Base-by-base conservation (phyloP, 1,284 basidiomycete genomes). In the Ustanciosporium gigantosporum region DNA sequence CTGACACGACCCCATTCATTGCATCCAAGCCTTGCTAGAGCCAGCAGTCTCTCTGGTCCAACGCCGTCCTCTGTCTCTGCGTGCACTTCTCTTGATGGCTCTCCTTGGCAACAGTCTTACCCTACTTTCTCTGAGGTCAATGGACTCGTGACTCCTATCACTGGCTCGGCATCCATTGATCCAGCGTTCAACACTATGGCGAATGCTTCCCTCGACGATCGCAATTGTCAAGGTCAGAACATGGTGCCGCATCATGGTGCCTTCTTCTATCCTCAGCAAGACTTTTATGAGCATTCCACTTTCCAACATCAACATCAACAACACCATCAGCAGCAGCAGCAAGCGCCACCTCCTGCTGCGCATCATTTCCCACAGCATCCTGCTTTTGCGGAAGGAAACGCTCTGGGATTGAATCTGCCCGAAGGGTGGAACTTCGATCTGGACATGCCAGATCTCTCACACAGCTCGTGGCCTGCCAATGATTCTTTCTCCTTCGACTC, bases 141-240 rank as follows among this genome's bases (percentile, higher is more conserved):
- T 38, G 56, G 56, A 21, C 25, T 59, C 5, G 38, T 41, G 14
- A 52, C 56, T 3, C 49, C 56, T 4, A 34, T 59, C 6, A 52
- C 56, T 13, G 44, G 43, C 16, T 31, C 24, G 3, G 16, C 44
- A 7, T 16, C 38, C 1, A 27, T 58, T 35, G 48, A 58, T 19
- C 32, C 39, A 1, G 31, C 25, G 3, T 48, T 37, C 40, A 9
- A 34, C 32, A 34, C 15, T 19, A 34, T 34, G 32, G 8, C 32
- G 15, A 17, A 29, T n/a, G n/a, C 11, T n/a, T 9, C 9, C 27
- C 27, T 29, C 11, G 11, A n/a, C 27, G 11, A 29, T n/a, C 11
- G 11, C 11, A 9, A 29, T n/a, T n/a, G n/a, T 9, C 27, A 9
- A 9, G 11, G n/a, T 9, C 27, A 29, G 27, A 9, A 29, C n/a